Evolutionary conservation across 2,329 filamentous ascomycete genomes (phyloP).

Genomic region (Hypomyces rosellus): DNA sequence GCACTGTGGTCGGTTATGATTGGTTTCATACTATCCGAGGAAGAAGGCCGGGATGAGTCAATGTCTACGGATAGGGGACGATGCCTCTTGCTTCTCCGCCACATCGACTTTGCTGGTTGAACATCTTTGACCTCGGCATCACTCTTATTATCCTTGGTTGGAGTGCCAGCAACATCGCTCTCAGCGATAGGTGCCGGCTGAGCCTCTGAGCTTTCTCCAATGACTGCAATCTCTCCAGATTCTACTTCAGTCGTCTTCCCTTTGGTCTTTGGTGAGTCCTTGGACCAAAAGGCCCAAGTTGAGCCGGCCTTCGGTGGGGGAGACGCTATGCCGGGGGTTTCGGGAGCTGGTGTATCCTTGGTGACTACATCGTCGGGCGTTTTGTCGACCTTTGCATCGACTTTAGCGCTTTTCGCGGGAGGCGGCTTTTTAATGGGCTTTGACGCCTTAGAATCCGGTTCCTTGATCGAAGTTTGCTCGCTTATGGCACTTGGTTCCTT

Average conservation of each 20-base stretch:
- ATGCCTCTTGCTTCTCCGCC: constrained; percentile 38
- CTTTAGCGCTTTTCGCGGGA: constrained; percentile 1
- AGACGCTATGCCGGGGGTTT: constrained; percentile 24
- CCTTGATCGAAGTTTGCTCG: background rate
- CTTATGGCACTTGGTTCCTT: constrained; percentile 1
- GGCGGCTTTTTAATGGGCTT: background rate
- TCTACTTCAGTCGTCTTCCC: constrained; percentile 30
- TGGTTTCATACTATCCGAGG: constrained; percentile 6
- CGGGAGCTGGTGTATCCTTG: constrained; percentile 32
- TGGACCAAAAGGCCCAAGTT: constrained; percentile 79
- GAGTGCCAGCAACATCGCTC: constrained; percentile 33
- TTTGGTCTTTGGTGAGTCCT: constrained; percentile 39
- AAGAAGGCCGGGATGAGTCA: constrained; percentile 30
- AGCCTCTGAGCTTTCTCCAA: constrained; percentile 50
- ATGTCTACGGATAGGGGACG: constrained; percentile 44
- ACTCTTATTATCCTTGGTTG: constrained; percentile 27
- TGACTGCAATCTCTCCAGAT: constrained; percentile 49
- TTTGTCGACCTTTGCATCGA: constrained; percentile 17
- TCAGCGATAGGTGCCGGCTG: constrained; percentile 44
- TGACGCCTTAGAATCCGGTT: background rate
- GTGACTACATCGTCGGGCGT: constrained; percentile 36
- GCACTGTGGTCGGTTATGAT: constrained; percentile 3
- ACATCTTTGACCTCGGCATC: constrained; percentile 27
- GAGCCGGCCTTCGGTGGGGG: constrained; percentile 49
- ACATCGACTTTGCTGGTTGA: constrained; percentile 22